Conservation (phyloP, 495 filamentous ascomycete genomes). For the Annulohypoxylon moriforme region DNA sequence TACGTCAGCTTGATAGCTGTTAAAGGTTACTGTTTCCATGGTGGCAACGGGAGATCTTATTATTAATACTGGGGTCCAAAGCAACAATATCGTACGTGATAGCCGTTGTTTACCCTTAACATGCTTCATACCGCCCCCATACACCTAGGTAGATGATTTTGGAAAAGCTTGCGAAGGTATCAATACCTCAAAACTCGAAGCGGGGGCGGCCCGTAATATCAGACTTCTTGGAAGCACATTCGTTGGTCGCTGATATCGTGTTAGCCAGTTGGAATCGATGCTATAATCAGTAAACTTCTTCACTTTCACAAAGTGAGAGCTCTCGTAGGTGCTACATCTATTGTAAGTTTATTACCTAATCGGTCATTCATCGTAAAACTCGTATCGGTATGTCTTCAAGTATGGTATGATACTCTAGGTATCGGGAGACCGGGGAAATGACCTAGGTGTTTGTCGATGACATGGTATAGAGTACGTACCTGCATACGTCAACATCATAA, state of each 20-base stretch:
- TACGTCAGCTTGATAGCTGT: no score
- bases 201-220: no score
- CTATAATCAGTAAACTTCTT: not conserved
- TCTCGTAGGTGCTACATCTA: not conserved
- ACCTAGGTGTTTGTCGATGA: not conserved
- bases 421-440: not conserved
- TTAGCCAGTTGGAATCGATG: not conserved
- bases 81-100: not conserved
- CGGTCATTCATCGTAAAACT: not conserved
- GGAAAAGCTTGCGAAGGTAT: no score
- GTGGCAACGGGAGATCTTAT: not conserved
- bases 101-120: not conserved
- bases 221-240: not conserved
- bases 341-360: not conserved
- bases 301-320: not conserved
- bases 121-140: not conserved
- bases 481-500: not conserved
- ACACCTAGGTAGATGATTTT: not conserved
- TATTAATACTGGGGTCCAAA: not conserved
- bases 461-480: not conserved
- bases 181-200: no score
- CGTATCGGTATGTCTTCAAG: not conserved
- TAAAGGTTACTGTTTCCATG: not conserved
- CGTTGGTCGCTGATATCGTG: not conserved
- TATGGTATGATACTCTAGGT: not conserved